Evolutionary conservation across 2,329 filamentous ascomycete genomes (phyloP), one percentile per base, ranked within the genome.

Genomic region (Xylariaceae sp.): DNA sequence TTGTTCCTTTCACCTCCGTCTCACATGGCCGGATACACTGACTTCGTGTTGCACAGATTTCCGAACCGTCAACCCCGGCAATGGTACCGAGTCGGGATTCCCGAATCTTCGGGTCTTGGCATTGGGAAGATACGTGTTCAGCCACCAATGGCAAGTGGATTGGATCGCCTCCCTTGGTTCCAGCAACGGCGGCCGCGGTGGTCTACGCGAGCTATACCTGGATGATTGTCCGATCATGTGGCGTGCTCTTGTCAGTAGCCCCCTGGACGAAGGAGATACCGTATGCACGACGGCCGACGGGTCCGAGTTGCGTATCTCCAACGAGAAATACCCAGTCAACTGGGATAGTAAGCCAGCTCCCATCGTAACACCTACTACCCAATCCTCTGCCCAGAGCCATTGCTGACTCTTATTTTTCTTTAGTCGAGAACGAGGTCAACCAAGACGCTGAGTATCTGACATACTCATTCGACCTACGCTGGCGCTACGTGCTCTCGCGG

Each of bases 61-160:
- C 12, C 62, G 64, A 0, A 29, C 20, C 19, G 53, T 60, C 53
- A 64, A 60, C 0, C 45, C 50, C 12, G 44, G 32, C 1, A 37
- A 16, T 7, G 41, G 19, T 10, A 44, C 40, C 4, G 9, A 21
- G 3, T 52, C 49, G 5, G 44, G 60, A n/a, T 75, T 80, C 26
- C 75, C 76, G 0, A 64, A 69, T 0, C 71, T 81, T 3, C 70
- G 70, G 29, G 67, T 72, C 0, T 68, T 81, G 0, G 66, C 71
- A 0, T 59, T 82, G 0, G 75, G 76, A 0, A 74, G 73, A 1
- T 77, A 73, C 19, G 68, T 71, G 2, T 79, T 82, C 46, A 70
- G 70, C 3, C 71, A 79, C 32, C 72, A 79, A 19, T 75, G 73
- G 69, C 78, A 81, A 50, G 62, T 80, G 0, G 74, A 76, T 9